Conservation (phyloP, 768 basidiomycete genomes). For the Boletus pseudopeckii region DNA sequence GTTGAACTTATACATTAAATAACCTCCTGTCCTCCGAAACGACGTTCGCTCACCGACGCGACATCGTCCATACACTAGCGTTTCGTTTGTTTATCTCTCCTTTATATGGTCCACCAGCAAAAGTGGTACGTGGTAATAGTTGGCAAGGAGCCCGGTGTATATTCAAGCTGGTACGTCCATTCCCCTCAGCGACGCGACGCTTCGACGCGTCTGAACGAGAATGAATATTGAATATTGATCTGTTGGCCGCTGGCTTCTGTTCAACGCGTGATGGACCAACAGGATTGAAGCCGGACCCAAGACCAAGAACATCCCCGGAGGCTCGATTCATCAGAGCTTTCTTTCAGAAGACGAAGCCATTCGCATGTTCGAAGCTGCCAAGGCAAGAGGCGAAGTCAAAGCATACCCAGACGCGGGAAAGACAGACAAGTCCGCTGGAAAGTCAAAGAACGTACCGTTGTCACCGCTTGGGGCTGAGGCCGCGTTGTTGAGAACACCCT, state of each 20-base stretch:
- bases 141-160: constrained; percentile 30
- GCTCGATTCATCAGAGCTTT: constrained; percentile 43
- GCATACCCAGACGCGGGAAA: constrained; percentile 6
- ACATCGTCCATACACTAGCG: not conserved
- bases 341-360: constrained; percentile 40
- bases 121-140: constrained; percentile 30
- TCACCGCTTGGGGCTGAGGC: constrained; percentile 18
- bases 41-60: not conserved
- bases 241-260: constrained; percentile 5
- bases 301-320: constrained; percentile 41
- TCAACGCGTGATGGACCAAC: constrained; percentile 6
- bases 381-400: constrained; percentile 28
- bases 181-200: constrained; percentile 2
- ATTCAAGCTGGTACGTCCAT: constrained; percentile 24
- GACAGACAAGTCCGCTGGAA: not conserved
- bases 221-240: constrained; percentile 33
- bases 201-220: constrained; percentile 6
- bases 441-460: constrained; percentile 5
- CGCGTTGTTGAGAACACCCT: constrained; percentile 17
- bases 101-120: constrained; percentile 15
- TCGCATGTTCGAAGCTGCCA: constrained; percentile 28
- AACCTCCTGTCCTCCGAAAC: constrained; percentile 21
- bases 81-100: not conserved
- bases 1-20: constrained; percentile 22
- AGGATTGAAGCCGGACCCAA: constrained; percentile 48